phyloP scores from a whole-genome alignment of 2,329 filamentous ascomycete species.

The Penicillium corylophilum region DNA sequence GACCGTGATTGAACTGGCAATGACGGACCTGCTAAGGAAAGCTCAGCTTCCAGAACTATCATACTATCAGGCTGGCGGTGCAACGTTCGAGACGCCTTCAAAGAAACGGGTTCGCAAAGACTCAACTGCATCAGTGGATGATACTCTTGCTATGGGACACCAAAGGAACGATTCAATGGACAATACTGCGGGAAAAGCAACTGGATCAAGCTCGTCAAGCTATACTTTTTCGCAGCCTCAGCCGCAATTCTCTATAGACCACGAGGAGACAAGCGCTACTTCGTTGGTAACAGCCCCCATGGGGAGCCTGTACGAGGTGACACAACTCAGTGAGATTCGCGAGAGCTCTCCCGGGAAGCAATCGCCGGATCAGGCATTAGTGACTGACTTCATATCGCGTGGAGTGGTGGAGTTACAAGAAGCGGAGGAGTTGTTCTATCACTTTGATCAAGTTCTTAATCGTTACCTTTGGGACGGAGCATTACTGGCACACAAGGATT shows the following conservation, averaged over 20 bases:
- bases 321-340: slow-evolving; percentile 42
- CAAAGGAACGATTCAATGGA: slow-evolving; percentile 20
- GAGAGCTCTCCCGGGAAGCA: slow-evolving; percentile 33
- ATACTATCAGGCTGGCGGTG: slow-evolving; percentile 37
- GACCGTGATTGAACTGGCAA: slow-evolving; percentile 38
- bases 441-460: slow-evolving; percentile 44
- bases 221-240: slow-evolving; percentile 27
- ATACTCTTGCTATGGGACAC: slow-evolving; percentile 15
- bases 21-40: slow-evolving; percentile 39
- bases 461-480: slow-evolving; percentile 46
- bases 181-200: slow-evolving; percentile 9
- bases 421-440: slow-evolving; percentile 42
- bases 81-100: slow-evolving; percentile 28
- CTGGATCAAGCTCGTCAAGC: slow-evolving; percentile 21
- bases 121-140: slow-evolving; percentile 36
- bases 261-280: slow-evolving; percentile 37
- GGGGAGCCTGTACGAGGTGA: slow-evolving; percentile 52
- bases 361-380: slow-evolving; percentile 34
- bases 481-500: slow-evolving; percentile 47
- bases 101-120: slow-evolving; percentile 34
- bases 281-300: slow-evolving; percentile 45
- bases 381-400: slow-evolving; percentile 53
- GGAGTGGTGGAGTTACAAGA: slow-evolving; percentile 48
- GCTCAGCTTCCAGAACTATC: slow-evolving; percentile 39
- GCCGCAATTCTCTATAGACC: slow-evolving; percentile 36